phyloP scores from a whole-genome alignment of 257 asterid genomes.

The Fraxinus americana region DNA sequence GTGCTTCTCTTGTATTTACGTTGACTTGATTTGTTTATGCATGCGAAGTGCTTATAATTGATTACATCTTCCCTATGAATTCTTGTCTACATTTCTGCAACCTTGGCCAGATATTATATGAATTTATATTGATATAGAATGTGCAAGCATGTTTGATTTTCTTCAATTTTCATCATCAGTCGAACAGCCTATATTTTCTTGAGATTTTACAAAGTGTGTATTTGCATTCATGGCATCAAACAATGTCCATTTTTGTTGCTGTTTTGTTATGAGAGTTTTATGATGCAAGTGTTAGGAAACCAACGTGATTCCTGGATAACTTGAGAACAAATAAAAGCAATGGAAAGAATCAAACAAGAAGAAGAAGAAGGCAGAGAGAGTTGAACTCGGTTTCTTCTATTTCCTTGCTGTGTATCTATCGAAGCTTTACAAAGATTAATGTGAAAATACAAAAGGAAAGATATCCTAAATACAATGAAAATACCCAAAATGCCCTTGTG shows the following conservation, averaged over 20 bases:
- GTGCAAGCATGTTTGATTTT: background rate
- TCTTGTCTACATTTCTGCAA: background rate
- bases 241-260: background rate
- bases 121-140: background rate
- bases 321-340: too few relatives aligned
- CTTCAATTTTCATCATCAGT: background rate
- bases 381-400: too few relatives aligned
- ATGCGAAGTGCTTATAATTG: constrained; percentile 2
- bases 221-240: background rate
- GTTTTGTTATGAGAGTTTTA: background rate
- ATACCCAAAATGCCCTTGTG: too few relatives aligned
- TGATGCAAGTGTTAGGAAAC: too few relatives aligned
- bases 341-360: too few relatives aligned
- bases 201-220: background rate
- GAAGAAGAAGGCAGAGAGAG: too few relatives aligned
- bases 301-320: too few relatives aligned
- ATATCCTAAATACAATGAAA: too few relatives aligned
- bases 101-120: background rate
- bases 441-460: too few relatives aligned
- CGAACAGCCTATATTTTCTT: background rate
- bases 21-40: background rate
- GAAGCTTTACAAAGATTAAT: too few relatives aligned
- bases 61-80: background rate
- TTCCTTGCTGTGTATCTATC: too few relatives aligned
- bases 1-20: background rate